Evolutionary conservation across 2,329 filamentous ascomycete genomes (phyloP), one percentile per base, ranked within the genome.

Genomic region (Ustulina deusta): DNA sequence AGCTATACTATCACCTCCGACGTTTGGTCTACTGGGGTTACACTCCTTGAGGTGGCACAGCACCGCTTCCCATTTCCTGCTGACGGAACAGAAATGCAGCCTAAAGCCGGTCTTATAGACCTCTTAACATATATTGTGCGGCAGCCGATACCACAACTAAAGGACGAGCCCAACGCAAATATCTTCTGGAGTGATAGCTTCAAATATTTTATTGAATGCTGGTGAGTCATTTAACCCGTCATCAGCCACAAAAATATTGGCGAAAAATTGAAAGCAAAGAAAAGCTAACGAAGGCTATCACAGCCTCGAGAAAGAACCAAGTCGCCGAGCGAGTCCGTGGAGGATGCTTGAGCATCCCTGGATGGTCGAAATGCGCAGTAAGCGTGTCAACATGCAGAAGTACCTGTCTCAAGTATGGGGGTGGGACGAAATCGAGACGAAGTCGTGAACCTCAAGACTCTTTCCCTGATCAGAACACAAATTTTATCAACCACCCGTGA

Each of bases 161-260:
- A 97, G 81, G 96, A 99, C 74, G 96, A 99, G 81, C 93, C 93
- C 0, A 90, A 93, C 36, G 93, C 92, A 73, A 90, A 91, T 66
- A 97, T 99, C 73, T 91, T 91, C 78, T 99, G 96, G 96, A 97
- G 93, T 74, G 93, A 97, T 74, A 97, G 93, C 77, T 98, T 99
- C 82, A 99, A 99, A 80, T 97, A 97, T 79, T 99, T 99, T 76
- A 97, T 99, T 75, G 94, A 97, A 82, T 97, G 94, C 88, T 98
- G 96, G 95, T 98, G 88, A 78, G 93, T 59, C 40, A 90, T 38
- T 2, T 1, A 6, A 6, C 20, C 3, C 32, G 46, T n/a, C 29
- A 57, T 48, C 25, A 10, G 0, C 3, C 7, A 40, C n/a, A 20
- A 13, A 25, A 56, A 13, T 6, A 1, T 15, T 46, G 22, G 78